A percentile compares a stretch with the other conserved stretches of the same genome.
Evolutionary conservation across 805 yeast genomes (phyloP).

Genomic region (Dipodascus geniculatus): DNA sequence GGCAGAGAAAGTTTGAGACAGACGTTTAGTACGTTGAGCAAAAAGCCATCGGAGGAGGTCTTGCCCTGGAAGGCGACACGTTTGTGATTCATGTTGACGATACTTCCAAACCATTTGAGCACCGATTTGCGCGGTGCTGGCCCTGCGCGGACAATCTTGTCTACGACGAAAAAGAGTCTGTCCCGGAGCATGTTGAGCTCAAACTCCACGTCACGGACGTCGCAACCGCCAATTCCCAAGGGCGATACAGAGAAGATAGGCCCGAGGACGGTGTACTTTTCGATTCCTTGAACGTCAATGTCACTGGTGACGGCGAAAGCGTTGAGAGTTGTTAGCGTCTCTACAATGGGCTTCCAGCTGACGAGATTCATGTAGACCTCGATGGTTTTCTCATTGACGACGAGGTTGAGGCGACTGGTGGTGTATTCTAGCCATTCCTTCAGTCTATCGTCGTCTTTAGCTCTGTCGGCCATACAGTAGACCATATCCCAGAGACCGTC

Average conservation of each 20-base stretch:
- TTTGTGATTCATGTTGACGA: constrained; percentile 74
- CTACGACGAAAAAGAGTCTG: constrained; percentile 49
- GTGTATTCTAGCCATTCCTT: not conserved
- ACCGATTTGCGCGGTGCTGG: constrained; percentile 49
- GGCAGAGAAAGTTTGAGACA: constrained; percentile 71
- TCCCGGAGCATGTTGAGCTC: not conserved
- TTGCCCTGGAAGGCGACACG: constrained; percentile 80
- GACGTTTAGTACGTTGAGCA: constrained; percentile 62
- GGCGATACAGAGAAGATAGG: not conserved
- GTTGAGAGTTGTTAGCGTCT: not conserved
- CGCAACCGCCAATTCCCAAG: not conserved
- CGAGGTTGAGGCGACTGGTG: not conserved
- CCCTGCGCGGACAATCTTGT: constrained; percentile 67
- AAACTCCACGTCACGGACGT: not conserved
- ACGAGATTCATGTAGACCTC: not conserved
- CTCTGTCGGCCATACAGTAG: not conserved
- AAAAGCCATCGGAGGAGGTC: constrained; percentile 67
- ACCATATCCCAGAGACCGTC: not conserved
- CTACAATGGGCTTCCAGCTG: not conserved
- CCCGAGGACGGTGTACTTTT: not conserved
- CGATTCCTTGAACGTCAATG: not conserved
- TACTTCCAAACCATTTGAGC: constrained; percentile 55
- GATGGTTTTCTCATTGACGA: not conserved
- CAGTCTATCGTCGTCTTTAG: not conserved
- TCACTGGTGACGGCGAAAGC: not conserved